A percentile compares a stretch with the other conserved stretches of the same genome.
These are phyloP conservation scores for Trichoderma afroharzianum DNA, from an alignment of 2,329 filamentous ascomycete genomes.

Conservation along the genomic window DNA sequence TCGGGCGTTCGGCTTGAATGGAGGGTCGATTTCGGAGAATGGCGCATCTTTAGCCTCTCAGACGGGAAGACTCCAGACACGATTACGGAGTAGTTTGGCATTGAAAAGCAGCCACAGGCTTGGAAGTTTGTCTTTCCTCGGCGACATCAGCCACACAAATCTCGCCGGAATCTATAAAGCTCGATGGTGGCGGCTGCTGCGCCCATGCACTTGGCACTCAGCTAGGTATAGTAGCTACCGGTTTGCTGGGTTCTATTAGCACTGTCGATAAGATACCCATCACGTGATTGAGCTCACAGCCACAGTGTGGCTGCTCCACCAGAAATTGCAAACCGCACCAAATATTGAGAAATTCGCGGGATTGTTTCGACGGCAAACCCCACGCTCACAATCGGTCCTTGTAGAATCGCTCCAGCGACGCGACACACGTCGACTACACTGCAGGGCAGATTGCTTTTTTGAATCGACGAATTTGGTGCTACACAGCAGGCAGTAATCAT, in stretches of 20 bases:
- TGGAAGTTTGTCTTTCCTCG: not conserved
- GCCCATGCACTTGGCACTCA: too few relatives aligned
- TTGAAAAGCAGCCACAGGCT: not conserved
- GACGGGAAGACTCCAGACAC: not conserved
- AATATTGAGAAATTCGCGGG: slow-evolving; percentile 39
- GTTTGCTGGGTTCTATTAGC: not conserved
- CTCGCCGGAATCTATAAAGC: not conserved
- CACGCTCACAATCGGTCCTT: slow-evolving; percentile 31
- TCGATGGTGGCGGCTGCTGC: not conserved
- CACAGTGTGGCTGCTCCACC: slow-evolving; percentile 34
- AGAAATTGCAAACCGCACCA: slow-evolving; percentile 35
- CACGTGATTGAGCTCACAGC: slow-evolving; percentile 28
- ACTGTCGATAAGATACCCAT: not conserved
- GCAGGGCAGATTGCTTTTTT: not conserved
- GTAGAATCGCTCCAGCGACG: slow-evolving; percentile 4
- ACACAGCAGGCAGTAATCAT: slow-evolving; percentile 29
- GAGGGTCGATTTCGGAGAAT: not conserved
- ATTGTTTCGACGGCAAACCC: slow-evolving; percentile 34
- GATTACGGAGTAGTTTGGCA: not conserved
- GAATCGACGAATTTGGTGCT: not conserved
- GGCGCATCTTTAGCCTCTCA: not conserved
- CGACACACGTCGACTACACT: not conserved
- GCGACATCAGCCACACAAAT: not conserved
- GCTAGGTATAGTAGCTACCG: too few relatives aligned
- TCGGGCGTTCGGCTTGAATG: not conserved